Evolutionary conservation across 257 asterid genomes (phyloP).

Genomic region (Cruciata laevipes): DNA sequence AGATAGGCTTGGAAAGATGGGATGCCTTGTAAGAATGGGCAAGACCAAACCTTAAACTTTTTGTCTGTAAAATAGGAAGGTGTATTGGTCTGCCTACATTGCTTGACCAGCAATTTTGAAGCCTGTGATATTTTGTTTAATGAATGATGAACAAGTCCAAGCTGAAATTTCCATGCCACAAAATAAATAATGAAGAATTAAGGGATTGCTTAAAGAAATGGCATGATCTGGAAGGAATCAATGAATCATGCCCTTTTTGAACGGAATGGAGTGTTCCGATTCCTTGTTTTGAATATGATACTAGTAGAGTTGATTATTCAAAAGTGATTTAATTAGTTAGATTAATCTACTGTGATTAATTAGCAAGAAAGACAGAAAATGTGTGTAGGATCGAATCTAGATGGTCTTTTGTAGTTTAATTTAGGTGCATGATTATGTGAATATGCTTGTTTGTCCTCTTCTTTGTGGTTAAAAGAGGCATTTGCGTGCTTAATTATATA

Average conservation of each 20-base stretch:
- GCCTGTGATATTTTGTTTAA: neutral
- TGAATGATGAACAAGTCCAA: neutral
- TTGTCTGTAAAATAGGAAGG: constrained; percentile 30
- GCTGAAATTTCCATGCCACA: neutral
- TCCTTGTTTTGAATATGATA: neutral
- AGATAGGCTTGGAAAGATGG: constrained; percentile 16
- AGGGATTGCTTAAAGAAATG: neutral
- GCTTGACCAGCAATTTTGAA: constrained; percentile 4
- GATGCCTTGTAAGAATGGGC: constrained; percentile 38
- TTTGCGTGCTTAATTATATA: neutral
- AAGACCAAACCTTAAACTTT: constrained; percentile 32
- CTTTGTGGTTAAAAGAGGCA: neutral
- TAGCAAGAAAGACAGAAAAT: neutral
- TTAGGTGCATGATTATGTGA: neutral
- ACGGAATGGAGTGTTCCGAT: constrained; percentile 10
- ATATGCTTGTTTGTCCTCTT: constrained; percentile 9
- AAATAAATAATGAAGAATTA: neutral
- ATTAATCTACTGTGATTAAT: no score
- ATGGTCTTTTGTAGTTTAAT: neutral
- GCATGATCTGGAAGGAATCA: constrained; percentile 7
- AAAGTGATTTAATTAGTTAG: neutral
- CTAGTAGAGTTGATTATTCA: neutral
- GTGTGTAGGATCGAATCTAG: constrained; percentile 6
- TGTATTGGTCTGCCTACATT: constrained; percentile 20
- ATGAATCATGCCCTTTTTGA: constrained; percentile 7